Evolutionary conservation across 139 green algal species (phyloP).

Genomic region (Chlamydomonas eustigma): DNA sequence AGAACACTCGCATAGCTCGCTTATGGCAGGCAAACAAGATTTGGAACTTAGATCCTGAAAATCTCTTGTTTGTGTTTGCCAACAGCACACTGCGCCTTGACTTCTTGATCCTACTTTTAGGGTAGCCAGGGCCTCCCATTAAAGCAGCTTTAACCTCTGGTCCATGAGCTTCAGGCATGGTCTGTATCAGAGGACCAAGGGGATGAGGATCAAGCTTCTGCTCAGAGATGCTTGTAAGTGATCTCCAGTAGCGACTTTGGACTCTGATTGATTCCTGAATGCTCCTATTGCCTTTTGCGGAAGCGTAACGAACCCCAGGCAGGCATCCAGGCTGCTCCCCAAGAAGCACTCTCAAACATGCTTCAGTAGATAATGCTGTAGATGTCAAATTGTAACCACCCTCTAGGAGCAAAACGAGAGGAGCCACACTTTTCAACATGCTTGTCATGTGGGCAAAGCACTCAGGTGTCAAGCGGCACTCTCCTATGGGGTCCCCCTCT

Average conservation of each 20-base stretch:
- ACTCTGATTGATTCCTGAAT: slow-evolving; percentile 6
- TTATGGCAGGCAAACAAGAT: not conserved
- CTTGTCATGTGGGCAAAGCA: slow-evolving; percentile 64
- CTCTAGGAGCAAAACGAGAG: slow-evolving; percentile 62
- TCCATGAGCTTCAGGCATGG: no score
- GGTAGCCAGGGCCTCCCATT: no score
- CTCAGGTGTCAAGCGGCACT: slow-evolving; percentile 60
- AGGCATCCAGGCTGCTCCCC: slow-evolving; percentile 46
- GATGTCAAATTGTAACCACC: slow-evolving; percentile 73
- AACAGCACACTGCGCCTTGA: no score
- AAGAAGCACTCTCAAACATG: slow-evolving; percentile 65
- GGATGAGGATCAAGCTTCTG: no score
- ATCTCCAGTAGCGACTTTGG: slow-evolving; percentile 15
- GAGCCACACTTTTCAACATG: slow-evolving; percentile 54
- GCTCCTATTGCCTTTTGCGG: not conserved
- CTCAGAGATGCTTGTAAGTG: no score
- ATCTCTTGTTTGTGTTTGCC: no score
- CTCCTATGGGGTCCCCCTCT: slow-evolving; percentile 59
- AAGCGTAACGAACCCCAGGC: slow-evolving; percentile 12
- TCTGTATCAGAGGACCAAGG: no score
- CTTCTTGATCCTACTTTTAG: no score
- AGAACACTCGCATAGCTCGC: slow-evolving; percentile 8
- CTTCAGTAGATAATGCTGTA: slow-evolving; percentile 60
- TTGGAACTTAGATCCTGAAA: no score
- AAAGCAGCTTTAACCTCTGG: no score